A percentile compares a stretch with the other conserved stretches of the same genome.
These are phyloP conservation scores for Coelastrella sp. DNA, from an alignment of 139 green algal species.

Conservation along the genomic window DNA sequence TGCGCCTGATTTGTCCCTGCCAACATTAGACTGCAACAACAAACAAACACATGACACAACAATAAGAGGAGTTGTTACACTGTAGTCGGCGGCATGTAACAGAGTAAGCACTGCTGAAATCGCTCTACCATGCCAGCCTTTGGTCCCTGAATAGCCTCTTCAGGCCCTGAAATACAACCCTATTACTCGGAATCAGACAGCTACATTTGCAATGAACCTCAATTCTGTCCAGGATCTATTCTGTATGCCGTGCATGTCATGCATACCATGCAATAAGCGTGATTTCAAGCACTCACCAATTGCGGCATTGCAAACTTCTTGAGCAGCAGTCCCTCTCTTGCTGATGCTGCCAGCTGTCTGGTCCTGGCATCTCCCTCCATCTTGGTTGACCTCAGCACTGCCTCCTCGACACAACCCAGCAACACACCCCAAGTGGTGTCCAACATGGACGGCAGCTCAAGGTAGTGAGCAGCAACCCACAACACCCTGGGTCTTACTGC, in stretches of 20 bases:
- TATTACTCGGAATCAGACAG: no score
- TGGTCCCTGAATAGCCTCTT: no score
- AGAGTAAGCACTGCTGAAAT: no score
- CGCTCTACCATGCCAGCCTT: no score
- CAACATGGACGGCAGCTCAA: constrained; percentile 49
- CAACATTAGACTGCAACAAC: constrained; percentile 33
- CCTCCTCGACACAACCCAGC: constrained; percentile 40
- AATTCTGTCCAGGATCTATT: no score
- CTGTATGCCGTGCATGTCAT: no score
- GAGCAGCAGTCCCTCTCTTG: constrained; percentile 49
- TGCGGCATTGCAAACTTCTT: constrained; percentile 43
- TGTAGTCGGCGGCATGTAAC: no score
- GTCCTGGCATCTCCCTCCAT: constrained; percentile 16
- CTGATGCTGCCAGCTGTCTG: constrained; percentile 36
- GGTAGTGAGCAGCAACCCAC: constrained; percentile 69
- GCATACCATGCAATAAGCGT: no score
- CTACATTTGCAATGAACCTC: background rate
- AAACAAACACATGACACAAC: no score
- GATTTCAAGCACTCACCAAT: background rate
- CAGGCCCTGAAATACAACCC: no score
- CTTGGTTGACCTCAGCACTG: constrained; percentile 22
- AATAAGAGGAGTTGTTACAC: no score
- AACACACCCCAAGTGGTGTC: constrained; percentile 38
- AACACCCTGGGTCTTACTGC: constrained; percentile 64
- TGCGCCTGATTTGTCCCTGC: background rate